Conservation (phyloP, 129 eudicot genomes). For the Centaurea solstitialis region DNA sequence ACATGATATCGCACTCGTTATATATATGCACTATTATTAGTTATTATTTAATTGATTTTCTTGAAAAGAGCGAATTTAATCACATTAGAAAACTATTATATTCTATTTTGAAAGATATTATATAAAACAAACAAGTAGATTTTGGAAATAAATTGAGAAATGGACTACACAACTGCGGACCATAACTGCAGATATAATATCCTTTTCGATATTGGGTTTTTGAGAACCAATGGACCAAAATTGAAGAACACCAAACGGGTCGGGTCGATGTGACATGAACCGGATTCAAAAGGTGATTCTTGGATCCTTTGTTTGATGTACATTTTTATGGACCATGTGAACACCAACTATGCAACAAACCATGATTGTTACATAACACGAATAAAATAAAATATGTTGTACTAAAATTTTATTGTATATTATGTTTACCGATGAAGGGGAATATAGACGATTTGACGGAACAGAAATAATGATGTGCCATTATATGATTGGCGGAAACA, state of each 20-base stretch:
- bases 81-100: not conserved
- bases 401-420: no score
- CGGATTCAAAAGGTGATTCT: not conserved
- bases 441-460: no score
- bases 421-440: not conserved
- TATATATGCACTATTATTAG: no score
- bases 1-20: no score
- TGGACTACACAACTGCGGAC: slow-evolving; percentile 6
- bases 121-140: not conserved
- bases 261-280: not conserved
- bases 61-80: not conserved
- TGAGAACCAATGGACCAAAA: not conserved
- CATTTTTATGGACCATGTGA: not conserved
- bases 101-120: not conserved
- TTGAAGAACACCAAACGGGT: not conserved
- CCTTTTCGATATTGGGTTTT: not conserved
- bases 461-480: no score
- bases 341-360: not conserved
- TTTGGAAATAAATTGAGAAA: not conserved
- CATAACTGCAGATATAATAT: not conserved
- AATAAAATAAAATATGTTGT: not conserved
- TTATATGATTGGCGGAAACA: no score
- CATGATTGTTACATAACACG: not conserved
- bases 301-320: not conserved
- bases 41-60: not conserved